Evolutionary conservation across 2,329 filamentous ascomycete species (phyloP).

Genomic region (Trichoderma guizhouense): DNA sequence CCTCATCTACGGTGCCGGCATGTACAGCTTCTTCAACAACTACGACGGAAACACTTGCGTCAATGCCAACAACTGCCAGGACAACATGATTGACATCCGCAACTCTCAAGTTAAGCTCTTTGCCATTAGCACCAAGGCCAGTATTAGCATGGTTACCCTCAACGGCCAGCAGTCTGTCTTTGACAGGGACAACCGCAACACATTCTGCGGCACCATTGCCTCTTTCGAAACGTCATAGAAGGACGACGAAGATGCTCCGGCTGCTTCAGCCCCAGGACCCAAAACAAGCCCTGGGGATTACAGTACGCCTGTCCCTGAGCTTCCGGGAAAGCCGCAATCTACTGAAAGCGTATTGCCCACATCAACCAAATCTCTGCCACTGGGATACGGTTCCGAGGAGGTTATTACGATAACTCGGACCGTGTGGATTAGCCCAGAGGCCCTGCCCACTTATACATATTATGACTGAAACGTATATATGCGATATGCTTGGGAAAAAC

Average conservation of each 20-base stretch:
- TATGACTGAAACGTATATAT: conserved; percentile 17
- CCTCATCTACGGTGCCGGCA: conserved; percentile 67
- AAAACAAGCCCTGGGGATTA: neutral
- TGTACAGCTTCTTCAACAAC: conserved; percentile 84
- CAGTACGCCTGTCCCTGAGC: neutral
- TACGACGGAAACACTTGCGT: conserved; percentile 67
- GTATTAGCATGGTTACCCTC: conserved; percentile 67
- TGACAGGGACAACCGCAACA: conserved; percentile 62
- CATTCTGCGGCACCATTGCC: conserved; percentile 61
- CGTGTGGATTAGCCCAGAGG: neutral
- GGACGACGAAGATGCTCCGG: conserved; percentile 15
- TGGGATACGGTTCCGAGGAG: neutral
- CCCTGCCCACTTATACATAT: conserved; percentile 13
- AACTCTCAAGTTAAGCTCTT: conserved; percentile 63
- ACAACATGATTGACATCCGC: conserved; percentile 73
- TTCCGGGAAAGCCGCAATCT: neutral
- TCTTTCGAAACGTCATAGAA: conserved; percentile 39
- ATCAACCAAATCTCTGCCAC: neutral
- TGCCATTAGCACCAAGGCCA: conserved; percentile 71
- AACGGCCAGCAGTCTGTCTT: conserved; percentile 52
- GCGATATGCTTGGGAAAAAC: neutral
- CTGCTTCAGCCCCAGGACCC: neutral
- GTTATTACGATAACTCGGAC: conserved; percentile 5
- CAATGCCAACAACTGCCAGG: conserved; percentile 65
- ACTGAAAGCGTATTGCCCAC: neutral